Conservation (phyloP, 441 rosid genomes). For the Mallotus japonicus region DNA sequence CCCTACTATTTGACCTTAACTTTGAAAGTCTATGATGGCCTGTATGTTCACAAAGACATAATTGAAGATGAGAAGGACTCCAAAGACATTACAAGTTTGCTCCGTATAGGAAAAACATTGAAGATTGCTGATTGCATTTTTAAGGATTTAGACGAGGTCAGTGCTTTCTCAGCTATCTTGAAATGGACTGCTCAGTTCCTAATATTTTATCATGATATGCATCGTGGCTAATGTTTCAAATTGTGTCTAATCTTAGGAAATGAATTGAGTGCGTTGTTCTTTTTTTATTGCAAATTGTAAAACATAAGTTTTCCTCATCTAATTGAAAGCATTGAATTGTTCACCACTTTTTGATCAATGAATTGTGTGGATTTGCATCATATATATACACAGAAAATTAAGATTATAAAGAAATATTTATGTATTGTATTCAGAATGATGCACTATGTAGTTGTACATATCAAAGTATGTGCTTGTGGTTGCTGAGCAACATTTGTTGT, state of each 20-base stretch:
- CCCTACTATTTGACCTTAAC: slow-evolving; percentile 70
- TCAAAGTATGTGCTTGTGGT: not conserved
- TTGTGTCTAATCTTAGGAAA: not conserved
- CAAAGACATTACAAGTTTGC: slow-evolving; percentile 69
- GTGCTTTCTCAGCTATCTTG: slow-evolving; percentile 10
- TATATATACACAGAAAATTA: not conserved
- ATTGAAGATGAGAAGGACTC: slow-evolving; percentile 78
- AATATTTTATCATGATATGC: not conserved
- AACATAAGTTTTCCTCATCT: not conserved
- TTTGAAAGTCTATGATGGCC: slow-evolving; percentile 65
- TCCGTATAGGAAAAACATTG: slow-evolving; percentile 68
- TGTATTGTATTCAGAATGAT: not conserved
- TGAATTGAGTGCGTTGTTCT: not conserved
- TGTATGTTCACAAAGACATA: slow-evolving; percentile 80
- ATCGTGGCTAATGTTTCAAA: not conserved
- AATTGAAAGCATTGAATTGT: not conserved
- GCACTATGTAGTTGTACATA: not conserved
- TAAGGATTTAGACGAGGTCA: slow-evolving; percentile 80
- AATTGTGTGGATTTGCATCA: not conserved
- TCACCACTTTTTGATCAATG: not conserved
- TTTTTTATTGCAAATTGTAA: not conserved
- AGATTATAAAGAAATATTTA: not conserved
- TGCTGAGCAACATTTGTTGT: not conserved
- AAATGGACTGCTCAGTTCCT: not conserved
- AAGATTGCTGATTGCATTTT: slow-evolving; percentile 78